Percentiles rank a stretch among this genome's conserved stretches.
phyloP scores from a whole-genome alignment of 2,329 filamentous ascomycete genomes.

The Colletotrichum neosansevieriae region DNA sequence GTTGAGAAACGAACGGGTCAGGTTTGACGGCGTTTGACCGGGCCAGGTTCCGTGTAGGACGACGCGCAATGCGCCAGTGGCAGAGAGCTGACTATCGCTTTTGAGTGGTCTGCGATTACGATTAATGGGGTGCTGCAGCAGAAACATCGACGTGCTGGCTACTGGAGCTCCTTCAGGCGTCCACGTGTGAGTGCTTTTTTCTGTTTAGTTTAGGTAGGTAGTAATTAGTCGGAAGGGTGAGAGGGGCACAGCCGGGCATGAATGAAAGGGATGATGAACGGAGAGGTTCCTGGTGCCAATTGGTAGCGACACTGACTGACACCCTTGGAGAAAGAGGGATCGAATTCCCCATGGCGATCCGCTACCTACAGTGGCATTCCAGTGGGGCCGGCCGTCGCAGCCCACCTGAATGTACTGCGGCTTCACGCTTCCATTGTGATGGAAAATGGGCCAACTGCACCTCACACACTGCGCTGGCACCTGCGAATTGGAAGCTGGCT shows the following conservation, averaged over 20 bases:
- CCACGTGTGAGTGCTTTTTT: conserved; percentile 19
- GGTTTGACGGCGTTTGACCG: conserved; percentile 20
- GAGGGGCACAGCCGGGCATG: background rate
- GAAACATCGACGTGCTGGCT: conserved; percentile 11
- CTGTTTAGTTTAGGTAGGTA: background rate
- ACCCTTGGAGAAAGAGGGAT: background rate
- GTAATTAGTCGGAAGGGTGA: background rate
- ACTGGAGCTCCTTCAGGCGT: background rate
- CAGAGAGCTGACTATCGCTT: conserved; percentile 4
- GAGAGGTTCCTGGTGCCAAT: background rate
- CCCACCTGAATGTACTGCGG: background rate
- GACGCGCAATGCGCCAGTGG: conserved; percentile 18
- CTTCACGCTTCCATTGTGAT: background rate
- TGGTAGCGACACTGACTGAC: conserved; percentile 2
- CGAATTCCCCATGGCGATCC: conserved; percentile 18
- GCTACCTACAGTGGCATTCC: conserved; percentile 24
- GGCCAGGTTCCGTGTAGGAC: conserved; percentile 7
- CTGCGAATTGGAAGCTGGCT: background rate
- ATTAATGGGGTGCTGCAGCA: conserved; percentile 14
- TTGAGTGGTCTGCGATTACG: conserved; percentile 19
- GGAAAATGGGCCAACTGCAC: background rate
- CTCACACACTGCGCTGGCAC: too few species aligned
- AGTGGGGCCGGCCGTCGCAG: conserved; percentile 14
- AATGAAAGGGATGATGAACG: conserved; percentile 14
- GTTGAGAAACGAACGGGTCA: conserved; percentile 28